Base-by-base conservation (phyloP, 495 filamentous ascomycete species). In the Trichoderma virens region DNA sequence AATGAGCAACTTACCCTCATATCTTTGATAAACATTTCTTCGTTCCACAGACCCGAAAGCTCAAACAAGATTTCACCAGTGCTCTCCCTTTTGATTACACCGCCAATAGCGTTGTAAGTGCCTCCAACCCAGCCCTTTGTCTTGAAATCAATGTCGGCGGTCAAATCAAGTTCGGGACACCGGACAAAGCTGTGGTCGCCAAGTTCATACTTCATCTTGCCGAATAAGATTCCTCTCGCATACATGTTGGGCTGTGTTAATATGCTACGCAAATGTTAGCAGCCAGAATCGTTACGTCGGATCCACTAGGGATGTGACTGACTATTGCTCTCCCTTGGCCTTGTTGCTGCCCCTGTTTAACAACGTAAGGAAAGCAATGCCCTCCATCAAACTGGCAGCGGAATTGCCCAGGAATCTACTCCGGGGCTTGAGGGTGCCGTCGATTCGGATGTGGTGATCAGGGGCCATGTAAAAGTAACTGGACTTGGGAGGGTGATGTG, bases 241-340 rank as follows among this genome's bases (percentile, higher is more conserved):
- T 99, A 99, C 93, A 99, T 99, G 74, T 99, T 99, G 7, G 94
- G 94, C 72, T 99, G 94, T 0, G 94, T 97, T 62, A 97, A 73
- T 69, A 93, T 88, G 75, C 90, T 93, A 62, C 2, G 4, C 62
- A 47, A 18, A 27, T 9, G 8, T 70, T 14, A 69, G 70, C 60
- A 54, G 13, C 13, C 25, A 62, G 16, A 30, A n/a, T 5, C 6
- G 34, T 20, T 11, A 2, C 32, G n/a, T 23, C 27, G 28, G 32
- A 31, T 23, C 3, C 16, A 41, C 16, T 35, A 1, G 11, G 13
- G 9, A 14, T 3, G n/a, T 20, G 39, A 85, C 91, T 59, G 79
- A 96, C 91, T 96, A 99, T 87, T 86, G 80, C 74, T 99, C 94
- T 51, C 86, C 87, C 67, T 85, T 88, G 51, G 81, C 75, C 35